phyloP scores from a whole-genome alignment of 345 rosid species.

The Euphorbia tirucalli region DNA sequence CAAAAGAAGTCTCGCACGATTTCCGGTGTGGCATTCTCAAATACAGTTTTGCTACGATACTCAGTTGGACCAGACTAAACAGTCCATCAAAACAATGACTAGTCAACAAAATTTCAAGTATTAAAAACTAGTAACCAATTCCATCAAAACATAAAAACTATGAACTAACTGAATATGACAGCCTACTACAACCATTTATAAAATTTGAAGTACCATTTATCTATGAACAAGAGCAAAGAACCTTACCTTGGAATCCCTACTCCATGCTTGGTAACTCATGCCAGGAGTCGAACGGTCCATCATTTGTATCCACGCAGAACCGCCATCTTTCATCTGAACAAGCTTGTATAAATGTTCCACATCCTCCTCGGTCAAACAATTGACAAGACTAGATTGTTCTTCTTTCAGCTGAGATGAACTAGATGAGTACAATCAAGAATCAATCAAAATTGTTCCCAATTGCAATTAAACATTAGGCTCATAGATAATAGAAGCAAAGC shows the following conservation, averaged over 20 bases:
- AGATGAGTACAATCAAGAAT: constrained; percentile 21
- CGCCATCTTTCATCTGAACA: constrained; percentile 83
- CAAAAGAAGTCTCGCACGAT: constrained; percentile 88
- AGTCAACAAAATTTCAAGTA: constrained; percentile 26
- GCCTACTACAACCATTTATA: constrained; percentile 4
- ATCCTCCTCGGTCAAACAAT: constrained; percentile 52
- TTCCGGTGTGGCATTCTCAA: constrained; percentile 86
- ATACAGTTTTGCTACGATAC: constrained; percentile 80
- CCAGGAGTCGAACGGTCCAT: constrained; percentile 77
- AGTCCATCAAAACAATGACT: constrained; percentile 16
- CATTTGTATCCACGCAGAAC: constrained; percentile 93
- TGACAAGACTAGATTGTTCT: constrained; percentile 31
- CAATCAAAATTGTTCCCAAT: neutral
- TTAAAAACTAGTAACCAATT: too few relatives aligned
- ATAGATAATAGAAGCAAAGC: neutral
- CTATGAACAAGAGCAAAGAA: neutral
- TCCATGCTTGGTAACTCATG: constrained; percentile 86
- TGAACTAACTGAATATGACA: too few relatives aligned
- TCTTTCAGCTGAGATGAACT: constrained; percentile 36
- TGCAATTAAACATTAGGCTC: too few relatives aligned
- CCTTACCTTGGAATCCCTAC: constrained; percentile 76
- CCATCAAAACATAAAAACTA: too few relatives aligned
- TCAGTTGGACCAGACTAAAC: constrained; percentile 78
- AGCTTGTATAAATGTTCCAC: constrained; percentile 59
- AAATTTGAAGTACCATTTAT: constrained; percentile 4